phyloP scores from a whole-genome alignment of 805 yeast species.

The Suhomyces prunicola region DNA sequence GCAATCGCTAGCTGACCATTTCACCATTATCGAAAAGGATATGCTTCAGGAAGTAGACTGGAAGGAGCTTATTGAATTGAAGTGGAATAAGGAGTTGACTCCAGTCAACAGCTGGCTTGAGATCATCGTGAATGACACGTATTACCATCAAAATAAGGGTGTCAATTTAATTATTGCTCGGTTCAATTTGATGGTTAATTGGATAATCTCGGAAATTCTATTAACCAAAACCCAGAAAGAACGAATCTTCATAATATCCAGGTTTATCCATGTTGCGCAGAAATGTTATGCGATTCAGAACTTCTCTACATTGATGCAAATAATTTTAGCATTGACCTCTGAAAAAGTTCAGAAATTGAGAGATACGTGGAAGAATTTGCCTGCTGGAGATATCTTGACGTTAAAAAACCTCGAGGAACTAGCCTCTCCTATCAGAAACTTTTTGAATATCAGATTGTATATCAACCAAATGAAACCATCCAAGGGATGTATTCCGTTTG shows the following conservation, averaged over 20 bases:
- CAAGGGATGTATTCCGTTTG: slow-evolving; percentile 84
- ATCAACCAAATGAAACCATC: slow-evolving; percentile 58
- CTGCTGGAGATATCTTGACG: slow-evolving; percentile 66
- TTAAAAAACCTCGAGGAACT: slow-evolving; percentile 67
- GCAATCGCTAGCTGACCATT: slow-evolving; percentile 65
- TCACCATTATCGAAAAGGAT: slow-evolving; percentile 85
- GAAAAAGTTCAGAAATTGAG: slow-evolving; percentile 55
- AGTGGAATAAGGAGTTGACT: slow-evolving; percentile 64
- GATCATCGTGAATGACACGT: slow-evolving; percentile 55
- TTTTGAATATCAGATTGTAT: slow-evolving; percentile 60
- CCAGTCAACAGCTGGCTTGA: slow-evolving; percentile 84
- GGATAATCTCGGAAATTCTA: slow-evolving; percentile 87
- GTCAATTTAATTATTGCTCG: slow-evolving; percentile 79
- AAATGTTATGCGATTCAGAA: slow-evolving; percentile 72
- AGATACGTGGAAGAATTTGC: slow-evolving; percentile 71
- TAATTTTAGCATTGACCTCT: slow-evolving; percentile 75
- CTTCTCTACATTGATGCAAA: slow-evolving; percentile 83
- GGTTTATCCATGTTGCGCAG: slow-evolving; percentile 83
- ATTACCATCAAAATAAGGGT: slow-evolving; percentile 55
- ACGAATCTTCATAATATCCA: slow-evolving; percentile 68
- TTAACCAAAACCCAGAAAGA: slow-evolving; percentile 60
- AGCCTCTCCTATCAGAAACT: slow-evolving; percentile 74
- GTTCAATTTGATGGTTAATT: slow-evolving; percentile 83
- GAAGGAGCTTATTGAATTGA: slow-evolving; percentile 78
- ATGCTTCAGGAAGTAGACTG: slow-evolving; percentile 83